Percentiles rank a stretch among this genome's conserved stretches.
phyloP scores from a whole-genome alignment of 768 basidiomycete species.

The Auricularia sp. region DNA sequence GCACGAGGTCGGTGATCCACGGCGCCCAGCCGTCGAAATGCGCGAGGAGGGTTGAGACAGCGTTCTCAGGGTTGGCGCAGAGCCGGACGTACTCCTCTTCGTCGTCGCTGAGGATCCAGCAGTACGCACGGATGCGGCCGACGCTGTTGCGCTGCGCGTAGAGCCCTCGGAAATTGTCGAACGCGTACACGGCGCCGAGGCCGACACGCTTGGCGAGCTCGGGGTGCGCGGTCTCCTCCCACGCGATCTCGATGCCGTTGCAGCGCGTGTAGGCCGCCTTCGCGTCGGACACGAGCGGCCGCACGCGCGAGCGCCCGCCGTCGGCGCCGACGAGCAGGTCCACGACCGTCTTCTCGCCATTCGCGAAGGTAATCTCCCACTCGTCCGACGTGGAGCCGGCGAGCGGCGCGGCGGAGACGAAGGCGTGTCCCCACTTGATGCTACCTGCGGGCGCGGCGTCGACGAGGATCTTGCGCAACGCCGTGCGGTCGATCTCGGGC shows the following conservation, averaged over 20 bases:
- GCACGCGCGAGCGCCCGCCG: conserved; percentile 18
- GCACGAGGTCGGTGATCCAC: neutral
- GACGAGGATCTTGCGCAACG: conserved; percentile 10
- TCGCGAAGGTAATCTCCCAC: neutral
- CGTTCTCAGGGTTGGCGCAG: no score
- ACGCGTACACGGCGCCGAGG: conserved; percentile 9
- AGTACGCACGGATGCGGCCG: conserved; percentile 14
- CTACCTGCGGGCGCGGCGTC: conserved; percentile 8
- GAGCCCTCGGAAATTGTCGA: conserved; percentile 12
- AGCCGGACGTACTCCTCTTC: neutral
- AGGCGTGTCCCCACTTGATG: conserved; percentile 7
- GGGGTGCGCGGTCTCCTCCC: conserved; percentile 10
- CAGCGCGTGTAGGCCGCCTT: conserved; percentile 14
- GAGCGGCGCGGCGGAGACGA: neutral
- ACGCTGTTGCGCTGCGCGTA: conserved; percentile 16
- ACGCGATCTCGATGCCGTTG: conserved; percentile 14
- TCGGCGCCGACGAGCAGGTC: conserved; percentile 19
- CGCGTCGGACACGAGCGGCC: conserved; percentile 13
- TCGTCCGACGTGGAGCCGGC: neutral
- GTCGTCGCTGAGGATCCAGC: neutral
- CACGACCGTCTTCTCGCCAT: neutral
- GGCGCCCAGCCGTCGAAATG: neutral
- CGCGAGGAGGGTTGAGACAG: neutral
- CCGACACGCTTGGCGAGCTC: conserved; percentile 7
- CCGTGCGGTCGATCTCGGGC: neutral